Percentiles rank a stretch among this genome's conserved stretches.
Evolutionary conservation across 805 yeast species (phyloP).

Genomic region (Diddensiella transvaalensis): DNA sequence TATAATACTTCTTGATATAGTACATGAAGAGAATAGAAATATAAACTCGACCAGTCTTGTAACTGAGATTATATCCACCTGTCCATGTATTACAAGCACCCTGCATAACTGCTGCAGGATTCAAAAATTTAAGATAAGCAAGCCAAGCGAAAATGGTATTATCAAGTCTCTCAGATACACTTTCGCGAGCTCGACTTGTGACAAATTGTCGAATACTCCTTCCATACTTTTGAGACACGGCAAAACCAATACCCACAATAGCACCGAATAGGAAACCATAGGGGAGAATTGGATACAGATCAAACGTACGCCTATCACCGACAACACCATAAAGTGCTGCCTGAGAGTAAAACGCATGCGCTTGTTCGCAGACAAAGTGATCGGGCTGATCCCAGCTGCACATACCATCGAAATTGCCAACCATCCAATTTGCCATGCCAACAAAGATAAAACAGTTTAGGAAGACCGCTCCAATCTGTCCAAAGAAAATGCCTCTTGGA

Average conservation of each 20-base stretch:
- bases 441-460: slow-evolving; percentile 31
- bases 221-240: slow-evolving; percentile 24
- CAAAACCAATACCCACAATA: slow-evolving; percentile 29
- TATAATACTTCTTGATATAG: slow-evolving; percentile 44
- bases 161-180: slow-evolving; percentile 24
- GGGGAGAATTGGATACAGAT: slow-evolving; percentile 43
- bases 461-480: slow-evolving; percentile 42
- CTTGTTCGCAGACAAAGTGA: slow-evolving; percentile 37
- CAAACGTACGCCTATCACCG: slow-evolving; percentile 41
- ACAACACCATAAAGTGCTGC: slow-evolving; percentile 43
- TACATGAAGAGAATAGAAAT: slow-evolving; percentile 44
- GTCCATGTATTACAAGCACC: slow-evolving; percentile 38
- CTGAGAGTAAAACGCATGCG: slow-evolving; percentile 46
- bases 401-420: slow-evolving; percentile 35
- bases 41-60: slow-evolving; percentile 38
- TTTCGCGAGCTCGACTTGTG: slow-evolving; percentile 10
- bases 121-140: slow-evolving; percentile 31
- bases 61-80: slow-evolving; percentile 44
- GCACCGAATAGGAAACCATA: slow-evolving; percentile 40
- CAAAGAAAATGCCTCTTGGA: slow-evolving; percentile 41
- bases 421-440: slow-evolving; percentile 35
- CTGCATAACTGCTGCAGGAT: slow-evolving; percentile 44
- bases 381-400: slow-evolving; percentile 39
- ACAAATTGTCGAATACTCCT: not conserved
- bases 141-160: slow-evolving; percentile 2